These are phyloP conservation scores for Zizania latifolia DNA, from an alignment of 176 grass and related monocot genomes.

Conservation along the genomic window DNA sequence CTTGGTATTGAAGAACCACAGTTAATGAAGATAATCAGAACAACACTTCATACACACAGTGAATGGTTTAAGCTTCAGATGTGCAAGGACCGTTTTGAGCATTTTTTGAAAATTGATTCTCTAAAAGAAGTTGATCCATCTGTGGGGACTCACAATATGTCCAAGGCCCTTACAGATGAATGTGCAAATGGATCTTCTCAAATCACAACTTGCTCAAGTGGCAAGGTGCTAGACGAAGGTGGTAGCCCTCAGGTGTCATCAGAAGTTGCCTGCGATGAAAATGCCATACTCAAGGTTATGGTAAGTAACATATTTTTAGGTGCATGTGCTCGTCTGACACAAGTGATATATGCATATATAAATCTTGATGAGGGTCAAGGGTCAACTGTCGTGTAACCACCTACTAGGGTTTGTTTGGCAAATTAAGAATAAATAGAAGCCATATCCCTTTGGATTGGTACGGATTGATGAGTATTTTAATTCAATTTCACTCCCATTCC, in stretches of 20 bases:
- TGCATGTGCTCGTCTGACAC: background rate
- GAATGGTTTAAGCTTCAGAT: slow-evolving; percentile 99
- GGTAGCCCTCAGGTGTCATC: slow-evolving; percentile 68
- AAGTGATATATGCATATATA: background rate
- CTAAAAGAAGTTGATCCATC: slow-evolving; percentile 67
- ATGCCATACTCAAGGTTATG: slow-evolving; percentile 93
- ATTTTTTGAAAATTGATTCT: slow-evolving; percentile 87
- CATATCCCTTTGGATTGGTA: no score
- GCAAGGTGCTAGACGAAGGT: slow-evolving; percentile 67
- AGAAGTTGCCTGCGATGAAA: slow-evolving; percentile 73
- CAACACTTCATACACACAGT: slow-evolving; percentile 76
- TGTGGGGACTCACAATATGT: slow-evolving; percentile 23
- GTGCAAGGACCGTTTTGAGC: slow-evolving; percentile 95
- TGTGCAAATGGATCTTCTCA: slow-evolving; percentile 85
- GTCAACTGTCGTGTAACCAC: background rate
- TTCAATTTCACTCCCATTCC: no score
- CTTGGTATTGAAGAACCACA: slow-evolving; percentile 97
- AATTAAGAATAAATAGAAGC: no score
- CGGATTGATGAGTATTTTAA: no score
- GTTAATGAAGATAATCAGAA: slow-evolving; percentile 89
- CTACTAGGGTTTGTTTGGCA: no score
- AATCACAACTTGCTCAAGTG: slow-evolving; percentile 83
- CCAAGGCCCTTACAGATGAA: slow-evolving; percentile 49
- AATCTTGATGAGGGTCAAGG: background rate
- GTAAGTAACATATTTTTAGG: slow-evolving; percentile 39